Evolutionary conservation across 2,329 filamentous ascomycete species (phyloP), one percentile per base, ranked within the genome.

Genomic region (Cytospora piceicola): DNA sequence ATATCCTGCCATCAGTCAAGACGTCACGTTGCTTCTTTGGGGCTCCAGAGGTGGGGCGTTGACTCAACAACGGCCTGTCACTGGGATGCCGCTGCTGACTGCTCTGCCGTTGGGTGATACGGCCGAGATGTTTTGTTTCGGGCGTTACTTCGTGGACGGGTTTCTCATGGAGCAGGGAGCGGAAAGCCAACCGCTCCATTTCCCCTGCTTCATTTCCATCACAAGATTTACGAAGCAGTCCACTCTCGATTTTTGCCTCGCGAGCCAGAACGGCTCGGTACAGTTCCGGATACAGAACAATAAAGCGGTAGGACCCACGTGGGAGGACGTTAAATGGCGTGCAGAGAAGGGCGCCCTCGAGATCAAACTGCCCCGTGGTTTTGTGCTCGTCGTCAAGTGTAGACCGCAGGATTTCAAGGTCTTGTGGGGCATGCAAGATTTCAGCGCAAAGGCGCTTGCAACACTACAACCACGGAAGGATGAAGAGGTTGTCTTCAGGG

Each of bases 301-400:
- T 72, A 88, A 88, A 71, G 87, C 85, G 69, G 79, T 82, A 8
- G 91, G 91, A 0, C 86, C 91, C 1, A 89, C 86, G 0, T 97
- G 93, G 93, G 87, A 92, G 8, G 90, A 95, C 74, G 85, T 96
- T 6, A 84, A 87, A 52, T 97, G 93, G 93, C 89, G 89, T 65
- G 83, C 88, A 22, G 88, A 90, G 57, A 82, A 83, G 8, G 85
- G 83, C 67, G 83, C 85, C 0, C 82, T 97, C 64, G 86, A 88
- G 24, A 76, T 96, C 46, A 86, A 85, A 67, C 78, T 97, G 22
- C 90, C 91, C 0, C 87, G 92, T 69, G 91, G 91, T 0, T 94
- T 95, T 72, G 80, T 89, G 65, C 78, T 96, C 52, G 85, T 85
- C 24, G 79, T 95, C 22, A 87, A 90, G 69, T 88, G 93, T 73